Evolutionary conservation across 2,329 filamentous ascomycete genomes (phyloP).

Genomic region (Colletotrichum shisoi): DNA sequence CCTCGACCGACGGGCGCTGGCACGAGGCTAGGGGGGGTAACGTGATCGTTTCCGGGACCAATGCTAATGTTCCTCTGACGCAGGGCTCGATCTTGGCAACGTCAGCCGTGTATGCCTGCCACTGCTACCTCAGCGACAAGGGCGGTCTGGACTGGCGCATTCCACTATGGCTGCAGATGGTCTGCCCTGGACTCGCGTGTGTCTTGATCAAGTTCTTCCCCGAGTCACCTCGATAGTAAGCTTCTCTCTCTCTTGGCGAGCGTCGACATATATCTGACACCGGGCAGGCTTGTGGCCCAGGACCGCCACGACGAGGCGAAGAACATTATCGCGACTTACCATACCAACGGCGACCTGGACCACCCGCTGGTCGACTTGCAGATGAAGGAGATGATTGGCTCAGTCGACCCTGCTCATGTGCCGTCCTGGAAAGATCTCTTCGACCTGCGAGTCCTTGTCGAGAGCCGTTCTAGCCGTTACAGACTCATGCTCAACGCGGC

Average conservation of each 20-base stretch:
- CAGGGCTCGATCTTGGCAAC: conserved; percentile 46
- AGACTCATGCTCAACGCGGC: conserved; percentile 52
- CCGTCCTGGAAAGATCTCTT: conserved; percentile 50
- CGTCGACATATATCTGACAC: conserved; percentile 41
- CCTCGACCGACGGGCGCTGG: no score
- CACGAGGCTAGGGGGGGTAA: background rate
- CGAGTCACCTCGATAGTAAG: conserved; percentile 48
- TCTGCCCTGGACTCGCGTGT: conserved; percentile 46
- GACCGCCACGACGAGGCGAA: conserved; percentile 60
- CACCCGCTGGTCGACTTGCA: conserved; percentile 39
- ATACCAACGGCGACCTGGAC: conserved; percentile 55
- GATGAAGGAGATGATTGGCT: conserved; percentile 41
- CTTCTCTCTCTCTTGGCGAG: background rate
- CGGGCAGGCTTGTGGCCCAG: conserved; percentile 57
- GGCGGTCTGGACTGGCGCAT: conserved; percentile 47
- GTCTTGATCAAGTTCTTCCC: conserved; percentile 48
- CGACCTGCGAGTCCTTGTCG: conserved; percentile 49
- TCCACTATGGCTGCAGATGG: conserved; percentile 49
- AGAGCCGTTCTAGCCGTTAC: conserved; percentile 49
- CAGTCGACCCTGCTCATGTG: conserved; percentile 12
- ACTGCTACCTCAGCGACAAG: conserved; percentile 43
- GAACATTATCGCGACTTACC: conserved; percentile 58
- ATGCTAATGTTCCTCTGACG: conserved; percentile 1
- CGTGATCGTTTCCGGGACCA: background rate
- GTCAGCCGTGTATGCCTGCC: conserved; percentile 46